These are phyloP conservation scores for Verticillium dahliae DNA, from an alignment of 2,329 filamentous ascomycete species.

Conservation along the genomic window DNA sequence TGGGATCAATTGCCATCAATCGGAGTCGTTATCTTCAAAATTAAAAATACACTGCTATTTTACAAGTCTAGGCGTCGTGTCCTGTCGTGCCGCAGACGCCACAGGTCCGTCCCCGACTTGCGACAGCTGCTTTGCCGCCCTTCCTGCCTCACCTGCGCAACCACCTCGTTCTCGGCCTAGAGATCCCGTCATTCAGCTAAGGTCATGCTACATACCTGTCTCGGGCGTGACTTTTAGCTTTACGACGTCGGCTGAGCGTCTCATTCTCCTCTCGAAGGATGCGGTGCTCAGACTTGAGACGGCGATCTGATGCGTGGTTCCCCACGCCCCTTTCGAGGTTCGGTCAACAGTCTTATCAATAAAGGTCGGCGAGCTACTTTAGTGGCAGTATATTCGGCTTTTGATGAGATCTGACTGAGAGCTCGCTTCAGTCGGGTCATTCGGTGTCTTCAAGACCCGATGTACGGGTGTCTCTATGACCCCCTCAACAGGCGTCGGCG, in stretches of 20 bases:
- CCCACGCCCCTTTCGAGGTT: slow-evolving; percentile 1
- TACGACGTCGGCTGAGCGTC: background rate
- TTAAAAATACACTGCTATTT: no score
- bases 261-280: background rate
- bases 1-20: no score
- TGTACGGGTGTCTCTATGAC: no score
- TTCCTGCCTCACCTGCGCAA: no score
- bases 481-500: no score
- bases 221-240: background rate
- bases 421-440: background rate
- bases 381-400: slow-evolving; percentile 1
- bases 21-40: no score
- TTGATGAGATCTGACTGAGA: slow-evolving; percentile 30
- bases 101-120: background rate
- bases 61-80: no score
- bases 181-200: background rate
- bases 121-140: background rate
- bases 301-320: slow-evolving; percentile 14
- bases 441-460: background rate
- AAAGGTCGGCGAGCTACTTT: slow-evolving; percentile 4
- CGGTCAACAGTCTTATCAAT: slow-evolving; percentile 4
- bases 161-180: background rate
- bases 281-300: background rate
- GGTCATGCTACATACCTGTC: background rate
- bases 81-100: no score